phyloP scores from a whole-genome alignment of 139 green algal species.

The Micractinium sp. region DNA sequence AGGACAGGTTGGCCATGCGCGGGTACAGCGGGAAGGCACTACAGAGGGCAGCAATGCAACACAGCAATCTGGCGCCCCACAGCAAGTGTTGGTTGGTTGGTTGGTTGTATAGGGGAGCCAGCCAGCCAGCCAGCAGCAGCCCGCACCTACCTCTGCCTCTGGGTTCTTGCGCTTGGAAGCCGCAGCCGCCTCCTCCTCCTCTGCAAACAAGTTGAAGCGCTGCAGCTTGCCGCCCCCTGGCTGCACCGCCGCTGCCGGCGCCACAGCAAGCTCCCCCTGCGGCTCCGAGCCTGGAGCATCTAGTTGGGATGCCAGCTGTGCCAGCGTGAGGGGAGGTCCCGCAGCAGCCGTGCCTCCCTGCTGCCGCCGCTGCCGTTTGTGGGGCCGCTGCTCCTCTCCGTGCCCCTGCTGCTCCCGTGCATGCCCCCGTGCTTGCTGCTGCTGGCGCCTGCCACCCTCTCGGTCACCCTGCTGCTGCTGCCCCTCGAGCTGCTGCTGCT shows the following conservation, averaged over 20 bases:
- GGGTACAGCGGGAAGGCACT: neutral
- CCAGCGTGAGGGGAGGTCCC: neutral
- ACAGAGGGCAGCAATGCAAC: too few relatives aligned
- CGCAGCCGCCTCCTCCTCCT: constrained; percentile 52
- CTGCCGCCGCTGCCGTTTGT: constrained; percentile 18
- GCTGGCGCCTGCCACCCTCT: neutral
- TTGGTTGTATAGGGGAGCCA: neutral
- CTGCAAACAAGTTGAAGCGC: constrained; percentile 70
- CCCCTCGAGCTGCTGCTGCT: constrained; percentile 8
- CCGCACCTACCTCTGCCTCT: constrained; percentile 54
- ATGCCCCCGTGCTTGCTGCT: too few relatives aligned
- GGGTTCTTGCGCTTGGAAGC: constrained; percentile 43
- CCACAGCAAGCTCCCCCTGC: neutral
- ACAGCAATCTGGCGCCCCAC: too few relatives aligned
- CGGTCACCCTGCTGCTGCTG: neutral
- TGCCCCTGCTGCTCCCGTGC: neutral
- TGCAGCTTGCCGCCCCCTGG: constrained; percentile 21
- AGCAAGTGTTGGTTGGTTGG: too few relatives aligned
- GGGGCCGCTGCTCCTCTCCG: neutral
- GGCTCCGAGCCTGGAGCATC: neutral
- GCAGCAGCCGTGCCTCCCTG: neutral
- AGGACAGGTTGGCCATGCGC: neutral
- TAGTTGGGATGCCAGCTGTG: constrained; percentile 23
- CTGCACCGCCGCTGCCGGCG: neutral
- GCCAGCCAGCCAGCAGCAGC: neutral